Percentiles rank a stretch among this genome's conserved stretches.
phyloP scores from a whole-genome alignment of 192 early-diverging fungal species.

The Diversispora eburnea region DNA sequence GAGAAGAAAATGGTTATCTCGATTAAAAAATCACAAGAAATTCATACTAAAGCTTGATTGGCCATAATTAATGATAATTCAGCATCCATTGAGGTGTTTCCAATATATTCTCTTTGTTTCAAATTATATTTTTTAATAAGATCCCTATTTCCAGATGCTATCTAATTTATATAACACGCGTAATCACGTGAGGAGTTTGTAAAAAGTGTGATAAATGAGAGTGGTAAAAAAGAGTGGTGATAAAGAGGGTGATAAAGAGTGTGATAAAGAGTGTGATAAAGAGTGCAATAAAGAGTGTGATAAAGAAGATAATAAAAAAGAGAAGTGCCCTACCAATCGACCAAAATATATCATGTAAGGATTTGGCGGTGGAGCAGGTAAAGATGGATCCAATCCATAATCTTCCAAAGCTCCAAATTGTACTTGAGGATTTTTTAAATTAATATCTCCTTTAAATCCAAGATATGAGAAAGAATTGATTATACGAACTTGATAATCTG shows the following conservation, averaged over 20 bases:
- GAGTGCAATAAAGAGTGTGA: not conserved
- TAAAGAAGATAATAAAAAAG: not conserved
- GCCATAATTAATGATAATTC: conserved; percentile 96
- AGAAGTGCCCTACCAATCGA: conserved; percentile 43
- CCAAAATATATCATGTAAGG: conserved; percentile 65
- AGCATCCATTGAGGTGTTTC: conserved; percentile 98
- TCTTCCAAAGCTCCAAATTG: conserved; percentile 78
- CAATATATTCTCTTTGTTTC: conserved; percentile 92
- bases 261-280: not conserved
- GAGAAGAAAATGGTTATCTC: not conserved
- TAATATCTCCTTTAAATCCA: conserved; percentile 77
- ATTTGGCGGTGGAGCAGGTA: conserved; percentile 26
- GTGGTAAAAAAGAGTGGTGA: no score
- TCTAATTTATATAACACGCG: conserved; percentile 23
- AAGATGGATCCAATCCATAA: conserved; percentile 56
- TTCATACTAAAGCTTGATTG: conserved; percentile 79
- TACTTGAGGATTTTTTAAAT: conserved; percentile 74
- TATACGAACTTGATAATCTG: conserved; percentile 68
- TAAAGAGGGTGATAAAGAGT: no score
- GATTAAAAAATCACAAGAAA: not conserved
- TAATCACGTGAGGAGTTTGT: not conserved
- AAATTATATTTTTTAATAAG: conserved; percentile 83
- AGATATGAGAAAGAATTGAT: conserved; percentile 87
- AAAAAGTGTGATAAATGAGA: no score
- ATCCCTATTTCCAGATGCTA: conserved; percentile 69